Percentiles rank a stretch among this genome's conserved stretches.
These are phyloP conservation scores for Trichoderma sp. DNA, from an alignment of 2,329 filamentous ascomycete genomes.

Conservation along the genomic window DNA sequence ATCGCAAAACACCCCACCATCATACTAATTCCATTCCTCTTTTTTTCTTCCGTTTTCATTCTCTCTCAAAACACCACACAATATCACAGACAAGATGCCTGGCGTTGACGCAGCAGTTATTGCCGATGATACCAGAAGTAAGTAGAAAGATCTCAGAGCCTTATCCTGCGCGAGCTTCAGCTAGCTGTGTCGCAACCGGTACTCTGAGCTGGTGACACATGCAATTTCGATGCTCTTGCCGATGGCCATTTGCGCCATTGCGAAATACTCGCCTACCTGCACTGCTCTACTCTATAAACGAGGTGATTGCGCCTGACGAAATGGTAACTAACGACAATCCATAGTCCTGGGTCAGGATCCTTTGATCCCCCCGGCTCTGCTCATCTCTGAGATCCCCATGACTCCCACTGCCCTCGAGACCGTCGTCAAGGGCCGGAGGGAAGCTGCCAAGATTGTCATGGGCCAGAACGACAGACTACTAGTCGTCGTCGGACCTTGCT, in stretches of 20 bases:
- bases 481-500: conserved; percentile 93
- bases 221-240: neutral
- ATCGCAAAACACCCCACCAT: conserved; percentile 10
- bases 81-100: conserved; percentile 35
- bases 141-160: conserved; percentile 21
- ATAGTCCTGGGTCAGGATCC: conserved; percentile 94
- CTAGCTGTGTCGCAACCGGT: neutral
- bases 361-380: conserved; percentile 81
- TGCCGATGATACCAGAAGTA: conserved; percentile 46
- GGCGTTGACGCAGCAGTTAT: conserved; percentile 40
- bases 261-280: neutral
- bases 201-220: neutral
- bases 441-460: conserved; percentile 72
- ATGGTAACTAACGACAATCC: conserved; percentile 23
- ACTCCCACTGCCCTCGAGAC: conserved; percentile 61
- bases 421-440: conserved; percentile 67
- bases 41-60: neutral
- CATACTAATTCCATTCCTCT: neutral
- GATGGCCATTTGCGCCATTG: neutral
- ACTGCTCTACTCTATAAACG: neutral
- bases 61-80: neutral
- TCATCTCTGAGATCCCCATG: conserved; percentile 81
- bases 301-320: neutral
- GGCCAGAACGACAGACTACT: conserved; percentile 81
- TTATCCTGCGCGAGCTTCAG: neutral